These are phyloP conservation scores for Carallia brachiata DNA, from an alignment of 345 rosid species.

Conservation along the genomic window DNA sequence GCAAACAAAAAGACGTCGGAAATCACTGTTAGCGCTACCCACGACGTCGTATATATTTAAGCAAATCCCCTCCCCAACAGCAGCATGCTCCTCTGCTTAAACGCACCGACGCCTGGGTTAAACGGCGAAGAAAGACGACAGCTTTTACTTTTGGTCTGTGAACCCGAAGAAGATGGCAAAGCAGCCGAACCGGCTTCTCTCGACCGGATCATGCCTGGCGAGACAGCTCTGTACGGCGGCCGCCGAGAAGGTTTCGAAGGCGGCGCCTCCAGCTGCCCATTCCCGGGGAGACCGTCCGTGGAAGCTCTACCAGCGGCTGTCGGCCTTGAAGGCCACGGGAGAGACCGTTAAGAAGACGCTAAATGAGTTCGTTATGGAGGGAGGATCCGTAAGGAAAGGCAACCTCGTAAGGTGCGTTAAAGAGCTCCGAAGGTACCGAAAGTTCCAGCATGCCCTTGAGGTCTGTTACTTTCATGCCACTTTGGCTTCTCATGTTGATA, in stretches of 20 bases:
- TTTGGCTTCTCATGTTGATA: no score
- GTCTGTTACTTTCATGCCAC: constrained; percentile 24
- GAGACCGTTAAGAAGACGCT: constrained; percentile 50
- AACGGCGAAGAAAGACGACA: background rate
- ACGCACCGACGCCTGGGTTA: background rate
- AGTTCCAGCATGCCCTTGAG: constrained; percentile 59
- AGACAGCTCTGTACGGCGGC: constrained; percentile 33
- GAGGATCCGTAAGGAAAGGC: constrained; percentile 29
- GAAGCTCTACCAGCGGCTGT: constrained; percentile 48
- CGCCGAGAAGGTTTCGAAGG: constrained; percentile 19
- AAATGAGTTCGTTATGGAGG: constrained; percentile 55
- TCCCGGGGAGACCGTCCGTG: background rate
- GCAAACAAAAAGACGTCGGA: no score
- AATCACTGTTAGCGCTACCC: background rate
- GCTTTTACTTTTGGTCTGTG: background rate
- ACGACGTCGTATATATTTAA: background rate
- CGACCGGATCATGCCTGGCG: constrained; percentile 19
- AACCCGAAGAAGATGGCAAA: constrained; percentile 19
- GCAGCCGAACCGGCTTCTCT: constrained; percentile 22
- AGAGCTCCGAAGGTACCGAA: constrained; percentile 58
- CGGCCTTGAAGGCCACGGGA: constrained; percentile 42
- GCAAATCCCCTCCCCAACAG: no score
- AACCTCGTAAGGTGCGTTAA: constrained; percentile 43
- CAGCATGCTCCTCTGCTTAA: background rate
- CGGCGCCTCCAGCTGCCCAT: constrained; percentile 15